Percentiles rank a stretch among this genome's conserved stretches.
phyloP scores from a whole-genome alignment of 2,329 filamentous ascomycete genomes.

The Verticillium isaacii region DNA sequence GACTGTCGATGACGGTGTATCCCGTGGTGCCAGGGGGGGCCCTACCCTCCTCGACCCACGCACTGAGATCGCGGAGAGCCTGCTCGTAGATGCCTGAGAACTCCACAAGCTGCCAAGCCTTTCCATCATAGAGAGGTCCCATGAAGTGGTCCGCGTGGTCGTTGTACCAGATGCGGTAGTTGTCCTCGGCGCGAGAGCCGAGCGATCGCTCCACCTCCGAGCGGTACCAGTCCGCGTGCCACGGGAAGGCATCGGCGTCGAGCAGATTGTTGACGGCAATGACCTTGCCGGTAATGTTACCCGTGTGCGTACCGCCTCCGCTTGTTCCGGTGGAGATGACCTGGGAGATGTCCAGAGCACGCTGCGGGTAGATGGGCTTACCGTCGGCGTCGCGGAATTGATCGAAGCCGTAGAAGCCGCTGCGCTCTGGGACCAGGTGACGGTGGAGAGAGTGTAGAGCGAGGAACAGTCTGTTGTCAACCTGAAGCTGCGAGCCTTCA shows the following conservation, averaged over 20 bases:
- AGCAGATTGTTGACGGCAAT: slow-evolving; percentile 16
- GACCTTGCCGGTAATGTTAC: slow-evolving; percentile 13
- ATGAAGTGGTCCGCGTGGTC: slow-evolving; percentile 15
- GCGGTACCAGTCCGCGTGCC: slow-evolving; percentile 19
- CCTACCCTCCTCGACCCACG: slow-evolving; percentile 13
- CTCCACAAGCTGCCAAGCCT: slow-evolving; percentile 4
- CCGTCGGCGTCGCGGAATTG: slow-evolving; percentile 9
- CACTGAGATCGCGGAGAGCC: slow-evolving; percentile 13
- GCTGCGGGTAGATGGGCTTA: slow-evolving; percentile 8
- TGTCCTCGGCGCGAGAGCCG: slow-evolving; percentile 7
- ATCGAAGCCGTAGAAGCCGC: slow-evolving; percentile 11
- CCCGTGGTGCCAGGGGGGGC: slow-evolving; percentile 6
- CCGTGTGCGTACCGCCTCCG: slow-evolving; percentile 4
- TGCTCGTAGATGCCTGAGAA: slow-evolving; percentile 13
- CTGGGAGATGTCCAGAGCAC: background rate
- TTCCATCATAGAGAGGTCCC: background rate
- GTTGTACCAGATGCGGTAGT: slow-evolving; percentile 15
- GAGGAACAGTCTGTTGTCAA: slow-evolving; percentile 8
- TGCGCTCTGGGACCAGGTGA: slow-evolving; percentile 4
- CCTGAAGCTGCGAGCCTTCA: slow-evolving; percentile 1
- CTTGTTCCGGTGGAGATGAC: background rate
- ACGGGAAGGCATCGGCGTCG: slow-evolving; percentile 16
- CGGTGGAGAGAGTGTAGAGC: slow-evolving; percentile 7
- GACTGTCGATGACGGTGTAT: slow-evolving; percentile 7
- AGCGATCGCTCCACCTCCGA: slow-evolving; percentile 6